Evolutionary conservation across 768 basidiomycete species (phyloP), one percentile per base, ranked within the genome.

Genomic region (Pilatotrama ljubarskyi): DNA sequence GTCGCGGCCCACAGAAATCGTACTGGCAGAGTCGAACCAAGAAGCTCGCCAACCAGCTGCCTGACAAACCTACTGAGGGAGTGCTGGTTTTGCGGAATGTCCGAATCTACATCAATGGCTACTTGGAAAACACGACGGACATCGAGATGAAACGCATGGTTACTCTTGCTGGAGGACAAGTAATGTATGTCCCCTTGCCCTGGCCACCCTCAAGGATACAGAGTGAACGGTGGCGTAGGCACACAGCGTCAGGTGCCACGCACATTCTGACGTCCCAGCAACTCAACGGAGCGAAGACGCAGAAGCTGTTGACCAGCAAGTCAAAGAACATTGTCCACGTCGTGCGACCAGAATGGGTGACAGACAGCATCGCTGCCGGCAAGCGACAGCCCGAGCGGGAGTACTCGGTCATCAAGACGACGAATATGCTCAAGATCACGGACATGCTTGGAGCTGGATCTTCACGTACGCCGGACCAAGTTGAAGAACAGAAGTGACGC

Each of bases 231-330:
- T 26, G 20, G 26, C 22, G 2, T 66, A 91, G 89, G 62, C 73
- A 72, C 51, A 78, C 77, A 25, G 75, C 84, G 14, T 84, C 85
- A 17, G 80, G 81, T 10, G 87, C 86, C 46, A 93, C 92, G 7
- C 92, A 95, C 69, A 85, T 94, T 51, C 68, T 95, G 38, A 88
- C 88, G 9, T 91, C 90, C 6, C 83, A 84, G 63, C 81, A 80
- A 53, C 76, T 93, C 56, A 90, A 80, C 66, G 90, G 80, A 17
- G 82, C 84, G 25, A 93, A 93, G 72, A 87, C 82, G 2, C 84
- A 92, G 58, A 84, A 79, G 65, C 66, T 85, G 51, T 72, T 93
- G 55, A 82, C 79, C 18, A 70, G 75, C 22, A 84, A 82, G 65
- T 76, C 75, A 32, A 76, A 76, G 62, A 78, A 70, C 57, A 77